Evolutionary conservation across 106 monocot genomes (phyloP).

Genomic region (Dendrobium catenatum): DNA sequence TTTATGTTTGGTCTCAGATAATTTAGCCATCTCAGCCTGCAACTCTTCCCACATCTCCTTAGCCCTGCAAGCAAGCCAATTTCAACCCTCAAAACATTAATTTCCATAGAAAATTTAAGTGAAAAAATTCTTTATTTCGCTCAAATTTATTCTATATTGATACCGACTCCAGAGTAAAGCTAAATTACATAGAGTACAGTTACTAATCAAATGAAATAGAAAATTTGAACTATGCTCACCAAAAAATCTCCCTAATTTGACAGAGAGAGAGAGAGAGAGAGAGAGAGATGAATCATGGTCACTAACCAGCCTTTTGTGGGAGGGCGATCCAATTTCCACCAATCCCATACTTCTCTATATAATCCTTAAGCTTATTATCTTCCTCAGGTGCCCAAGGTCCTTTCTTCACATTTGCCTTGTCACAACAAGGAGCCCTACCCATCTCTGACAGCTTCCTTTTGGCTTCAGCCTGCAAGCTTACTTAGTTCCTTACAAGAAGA

Average conservation of each 20-base stretch:
- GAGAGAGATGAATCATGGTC: background rate
- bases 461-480: background rate
- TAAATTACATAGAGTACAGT: too few relatives aligned
- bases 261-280: background rate
- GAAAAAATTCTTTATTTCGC: background rate
- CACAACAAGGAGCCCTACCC: slow-evolving; percentile 27
- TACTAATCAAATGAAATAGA: too few relatives aligned
- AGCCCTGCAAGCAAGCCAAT: slow-evolving; percentile 25
- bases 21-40: slow-evolving; percentile 58
- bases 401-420: slow-evolving; percentile 25
- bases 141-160: background rate
- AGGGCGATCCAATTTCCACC: slow-evolving; percentile 26
- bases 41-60: slow-evolving; percentile 72
- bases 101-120: background rate
- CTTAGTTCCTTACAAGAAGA: background rate
- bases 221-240: background rate
- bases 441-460: background rate
- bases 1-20: slow-evolving; percentile 44
- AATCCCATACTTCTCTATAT: slow-evolving; percentile 18
- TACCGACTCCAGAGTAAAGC: background rate
- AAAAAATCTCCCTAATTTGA: background rate
- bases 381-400: slow-evolving; percentile 24
- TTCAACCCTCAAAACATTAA: background rate
- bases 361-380: slow-evolving; percentile 22
- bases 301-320: slow-evolving; percentile 20